Percentiles rank a stretch among this genome's conserved stretches.
Evolutionary conservation across 225 moss, liverwort and hornwort species (phyloP).

Genomic region (Physcomitrellopsis africana): DNA sequence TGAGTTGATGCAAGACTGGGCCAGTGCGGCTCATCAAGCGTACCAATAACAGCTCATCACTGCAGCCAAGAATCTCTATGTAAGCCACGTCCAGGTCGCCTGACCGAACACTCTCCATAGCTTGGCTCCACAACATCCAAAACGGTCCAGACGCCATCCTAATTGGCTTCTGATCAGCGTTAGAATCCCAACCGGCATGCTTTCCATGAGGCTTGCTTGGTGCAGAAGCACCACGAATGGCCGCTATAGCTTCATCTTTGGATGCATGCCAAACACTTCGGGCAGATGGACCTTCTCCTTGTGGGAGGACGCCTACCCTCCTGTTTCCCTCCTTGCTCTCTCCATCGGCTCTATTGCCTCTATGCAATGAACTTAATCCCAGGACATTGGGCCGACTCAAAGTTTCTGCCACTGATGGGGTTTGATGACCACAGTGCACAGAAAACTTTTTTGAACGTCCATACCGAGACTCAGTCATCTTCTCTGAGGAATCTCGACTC

Average conservation of each 20-base stretch:
- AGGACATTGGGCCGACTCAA: slow-evolving; percentile 40
- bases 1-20: slow-evolving; percentile 82
- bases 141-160: slow-evolving; percentile 74
- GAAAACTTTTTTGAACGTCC: slow-evolving; percentile 49
- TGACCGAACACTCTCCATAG: slow-evolving; percentile 87
- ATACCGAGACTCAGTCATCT: slow-evolving; percentile 47
- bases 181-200: slow-evolving; percentile 49
- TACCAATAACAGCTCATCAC: slow-evolving; percentile 86
- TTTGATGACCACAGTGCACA: slow-evolving; percentile 43
- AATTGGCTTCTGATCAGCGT: slow-evolving; percentile 46
- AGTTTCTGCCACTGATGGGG: slow-evolving; percentile 42
- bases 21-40: slow-evolving; percentile 97
- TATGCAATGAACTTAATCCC: slow-evolving; percentile 41
- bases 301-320: slow-evolving; percentile 61
- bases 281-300: slow-evolving; percentile 86
- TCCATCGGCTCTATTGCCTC: slow-evolving; percentile 47
- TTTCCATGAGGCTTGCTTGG: slow-evolving; percentile 60
- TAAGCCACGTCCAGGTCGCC: slow-evolving; percentile 87
- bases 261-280: slow-evolving; percentile 95
- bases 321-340: slow-evolving; percentile 71
- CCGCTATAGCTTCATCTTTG: slow-evolving; percentile 95
- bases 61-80: slow-evolving; percentile 83
- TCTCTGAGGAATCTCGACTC: slow-evolving; percentile 54
- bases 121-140: slow-evolving; percentile 99
- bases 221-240: slow-evolving; percentile 85